Evolutionary conservation across 2,329 filamentous ascomycete species (phyloP), one percentile per base, ranked within the genome.

Genomic region (Coniella vitis): DNA sequence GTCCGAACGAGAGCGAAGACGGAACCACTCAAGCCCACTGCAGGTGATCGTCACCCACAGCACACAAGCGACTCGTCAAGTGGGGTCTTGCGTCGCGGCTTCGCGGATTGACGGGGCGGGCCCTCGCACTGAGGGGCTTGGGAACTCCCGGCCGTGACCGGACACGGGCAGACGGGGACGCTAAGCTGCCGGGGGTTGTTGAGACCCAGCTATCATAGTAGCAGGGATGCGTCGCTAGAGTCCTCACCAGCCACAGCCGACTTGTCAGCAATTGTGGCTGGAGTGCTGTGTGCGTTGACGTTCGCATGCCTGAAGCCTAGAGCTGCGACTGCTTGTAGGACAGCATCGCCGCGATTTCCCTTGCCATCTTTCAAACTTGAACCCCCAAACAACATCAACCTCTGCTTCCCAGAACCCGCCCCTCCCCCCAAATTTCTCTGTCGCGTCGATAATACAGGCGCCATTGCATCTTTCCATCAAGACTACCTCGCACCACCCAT

Each of bases 251-350:
- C 41, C 49, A 52, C n/a, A 52, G 32, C n/a, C 19, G 44, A 21
- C 20, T n/a, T 7, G 16, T 34, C 43, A 35, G 14, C 25, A 37
- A 25, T 21, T 35, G 41, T 43, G 50, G 50, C 43, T 38, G 13
- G 42, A 39, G 22, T 25, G 45, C 47, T 49, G 49, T n/a, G 22
- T 45, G 50, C 50, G 50, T 52, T 43, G 50, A 50, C 51, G 51
- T 53, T 50, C 51, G 47, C 51, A 36, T 52, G 51, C 51, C 51
- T 53, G 31, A 47, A 53, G n/a, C n/a, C n/a, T n/a, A n/a, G n/a
- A 29, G 44, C 47, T 48, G 40, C 47, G 29, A 31, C 17, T 40
- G 38, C 34, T 20, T 40, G 22, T 38, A 34, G 38, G 22, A 43
- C 46, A 49, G 44, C 47, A 37, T 52, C 37, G 31, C 37, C 36